Evolutionary conservation across 2,329 filamentous ascomycete species (phyloP), one percentile per base, ranked within the genome.

Genomic region (Lachnellula hyalina): DNA sequence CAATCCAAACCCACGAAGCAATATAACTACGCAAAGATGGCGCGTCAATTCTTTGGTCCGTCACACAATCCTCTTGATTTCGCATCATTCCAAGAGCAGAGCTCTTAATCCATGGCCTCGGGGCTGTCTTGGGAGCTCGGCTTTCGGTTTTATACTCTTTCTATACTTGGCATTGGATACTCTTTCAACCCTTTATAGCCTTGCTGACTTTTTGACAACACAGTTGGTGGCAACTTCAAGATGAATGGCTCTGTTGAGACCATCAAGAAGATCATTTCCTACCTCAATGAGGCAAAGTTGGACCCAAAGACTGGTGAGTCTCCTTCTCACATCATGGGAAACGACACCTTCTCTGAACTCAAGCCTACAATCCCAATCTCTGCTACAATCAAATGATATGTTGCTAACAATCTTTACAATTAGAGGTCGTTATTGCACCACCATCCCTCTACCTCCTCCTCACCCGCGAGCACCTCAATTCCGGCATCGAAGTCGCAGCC

Each of bases 191-290:
- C 28, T 32, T 32, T 32, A 11, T 32, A 32, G 11, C 9, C 28
- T 11, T 32, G 9, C 28, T 32, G 8, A 32, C 28, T 32, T 11
- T 32, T 32, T 32, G 28, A 32, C 28, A 11, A 32, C 9, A 9
- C 28, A 32, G 36, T 40, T 17, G 36, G 36, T 75, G 92, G 92
- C 73, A 99, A 99, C 87, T 97, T 97, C 81, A 97, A 99, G 84
- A 97, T 97, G 92, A 99, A 99, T 81, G 93, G 94, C 74, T 89
- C 89, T 68, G 81, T 87, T 73, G 83, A 90, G 77, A 86, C 86
- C 79, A 92, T 96, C 80, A 93, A 89, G 76, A 81, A 87, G 68
- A 96, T 99, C 76, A 85, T 97, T 73, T 78, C 85, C 61, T 87
- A 92, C 79, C 82, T 99, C 69, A 97, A 96, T 79, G 78, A 85